Conservation (phyloP, 495 filamentous ascomycete species). For the Penicillium malachiteum region DNA sequence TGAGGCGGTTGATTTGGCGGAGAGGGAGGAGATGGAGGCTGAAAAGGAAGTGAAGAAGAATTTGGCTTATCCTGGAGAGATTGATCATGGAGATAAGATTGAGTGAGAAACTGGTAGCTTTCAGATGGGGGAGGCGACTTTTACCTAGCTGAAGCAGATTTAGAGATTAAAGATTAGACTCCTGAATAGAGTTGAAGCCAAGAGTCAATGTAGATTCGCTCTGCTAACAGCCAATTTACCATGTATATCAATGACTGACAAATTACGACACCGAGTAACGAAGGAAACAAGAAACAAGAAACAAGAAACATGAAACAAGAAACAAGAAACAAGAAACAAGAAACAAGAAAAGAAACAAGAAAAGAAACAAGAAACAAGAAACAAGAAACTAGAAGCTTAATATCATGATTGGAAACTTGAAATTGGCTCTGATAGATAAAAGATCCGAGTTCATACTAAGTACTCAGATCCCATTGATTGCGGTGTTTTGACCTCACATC, state of each 20-base stretch:
- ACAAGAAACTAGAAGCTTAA: background rate
- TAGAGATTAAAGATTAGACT: background rate
- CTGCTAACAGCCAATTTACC: too few relatives aligned
- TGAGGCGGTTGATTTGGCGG: slow-evolving; percentile 28
- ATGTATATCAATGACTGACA: too few relatives aligned
- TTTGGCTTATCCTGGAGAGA: slow-evolving; percentile 25
- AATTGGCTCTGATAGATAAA: background rate
- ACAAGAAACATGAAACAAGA: background rate
- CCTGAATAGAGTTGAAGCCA: background rate
- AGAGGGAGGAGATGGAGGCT: slow-evolving; percentile 36
- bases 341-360: background rate
- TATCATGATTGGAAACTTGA: background rate
- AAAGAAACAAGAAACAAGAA: background rate
- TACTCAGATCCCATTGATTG: background rate
- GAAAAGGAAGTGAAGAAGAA: slow-evolving; percentile 36
- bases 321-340: background rate
- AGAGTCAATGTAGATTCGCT: background rate
- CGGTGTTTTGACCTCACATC: background rate
- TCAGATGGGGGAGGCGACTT: background rate
- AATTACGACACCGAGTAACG: too few relatives aligned
- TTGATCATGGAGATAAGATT: slow-evolving; percentile 24
- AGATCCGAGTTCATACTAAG: too few relatives aligned
- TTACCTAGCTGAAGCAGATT: background rate
- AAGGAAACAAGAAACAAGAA: background rate
- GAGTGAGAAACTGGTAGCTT: slow-evolving; percentile 10